A percentile compares a stretch with the other conserved stretches of the same genome.
phyloP scores from a whole-genome alignment of 2,329 filamentous ascomycete species.

The Pseudogymnoascus sp. region DNA sequence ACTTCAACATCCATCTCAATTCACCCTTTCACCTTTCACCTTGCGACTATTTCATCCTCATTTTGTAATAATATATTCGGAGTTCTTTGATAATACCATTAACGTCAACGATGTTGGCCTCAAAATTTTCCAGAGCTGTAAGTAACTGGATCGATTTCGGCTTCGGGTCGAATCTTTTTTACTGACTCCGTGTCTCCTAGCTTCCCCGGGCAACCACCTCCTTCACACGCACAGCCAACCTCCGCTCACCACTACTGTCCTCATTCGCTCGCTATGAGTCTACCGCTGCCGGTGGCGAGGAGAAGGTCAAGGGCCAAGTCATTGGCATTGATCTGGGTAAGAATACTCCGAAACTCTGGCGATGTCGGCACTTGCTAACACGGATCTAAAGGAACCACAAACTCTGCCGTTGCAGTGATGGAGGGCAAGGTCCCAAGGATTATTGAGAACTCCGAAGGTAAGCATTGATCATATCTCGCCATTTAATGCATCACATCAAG shows the following conservation, averaged over 20 bases:
- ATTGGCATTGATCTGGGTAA: constrained; percentile 96
- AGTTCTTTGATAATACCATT: constrained; percentile 12
- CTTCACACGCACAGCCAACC: constrained; percentile 57
- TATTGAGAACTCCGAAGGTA: constrained; percentile 96
- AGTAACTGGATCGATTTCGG: constrained; percentile 31
- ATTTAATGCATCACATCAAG: neutral
- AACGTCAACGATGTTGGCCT: constrained; percentile 56
- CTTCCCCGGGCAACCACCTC: constrained; percentile 68
- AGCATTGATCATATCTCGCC: constrained; percentile 23
- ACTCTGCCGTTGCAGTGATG: constrained; percentile 96
- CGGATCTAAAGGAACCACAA: constrained; percentile 62
- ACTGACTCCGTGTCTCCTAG: constrained; percentile 34
- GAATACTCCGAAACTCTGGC: constrained; percentile 25
- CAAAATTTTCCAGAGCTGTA: constrained; percentile 67
- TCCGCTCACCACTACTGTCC: constrained; percentile 62
- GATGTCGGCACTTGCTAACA: constrained; percentile 9
- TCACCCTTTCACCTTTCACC: constrained; percentile 13
- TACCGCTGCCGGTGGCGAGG: constrained; percentile 43
- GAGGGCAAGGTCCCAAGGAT: constrained; percentile 93
- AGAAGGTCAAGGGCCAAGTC: constrained; percentile 89
- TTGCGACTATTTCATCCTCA: constrained; percentile 12
- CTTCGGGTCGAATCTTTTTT: neutral
- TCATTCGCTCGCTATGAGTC: constrained; percentile 73
- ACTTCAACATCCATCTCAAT: constrained; percentile 12
- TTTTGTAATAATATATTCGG: constrained; percentile 11